Base-by-base conservation (phyloP, 169 alveolate genomes). In the Plasmodium falciparum region DNA sequence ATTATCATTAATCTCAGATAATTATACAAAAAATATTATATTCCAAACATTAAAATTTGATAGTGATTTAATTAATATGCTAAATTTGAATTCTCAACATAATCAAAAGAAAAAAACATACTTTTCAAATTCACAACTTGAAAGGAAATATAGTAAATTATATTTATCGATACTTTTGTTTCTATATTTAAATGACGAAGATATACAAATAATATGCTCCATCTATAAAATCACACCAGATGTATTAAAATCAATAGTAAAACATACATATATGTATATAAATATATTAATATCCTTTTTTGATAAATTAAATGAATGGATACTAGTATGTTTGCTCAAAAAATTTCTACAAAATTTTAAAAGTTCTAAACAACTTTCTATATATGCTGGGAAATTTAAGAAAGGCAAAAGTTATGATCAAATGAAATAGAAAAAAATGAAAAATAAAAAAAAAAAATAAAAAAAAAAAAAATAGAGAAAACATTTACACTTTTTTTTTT, bases 1-100 rank as follows among this genome's bases (percentile, higher is more conserved):
- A 17, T 24, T 83, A n/a, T 13, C 74, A 9, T 56, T 54, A 22
- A 78, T 83, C 8, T 39, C 50, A 3, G 89, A 76, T 29, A 45
- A 50, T 15, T 69, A 83, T 39, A 83, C 91, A 6, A 83, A 52
- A 43, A n/a, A 83, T 52, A 54, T 83, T 2, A 83, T 83, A 17
- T 83, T 83, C 70, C 73, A 83, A 13, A 61, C 56, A 7, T 69
- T 83, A 83, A 20, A 70, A 43, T 69, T 83, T 33, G 91, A 83
- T 69, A 69, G 83, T 24, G 91, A 83, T 66, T 45, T 83, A 33
- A 83, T 83, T 33, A 83, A 69, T 58, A 83, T 83, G 91, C 8
- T 83, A 29, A 39, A 69, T 52, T 67, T 83, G 49, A 54, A 29
- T 13, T 54, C 54, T 39, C 80, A 83, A 59, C 29, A 69, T 54